Evolutionary conservation across 208 protist genomes (phyloP).

Genomic region (Crithidia bombi): DNA sequence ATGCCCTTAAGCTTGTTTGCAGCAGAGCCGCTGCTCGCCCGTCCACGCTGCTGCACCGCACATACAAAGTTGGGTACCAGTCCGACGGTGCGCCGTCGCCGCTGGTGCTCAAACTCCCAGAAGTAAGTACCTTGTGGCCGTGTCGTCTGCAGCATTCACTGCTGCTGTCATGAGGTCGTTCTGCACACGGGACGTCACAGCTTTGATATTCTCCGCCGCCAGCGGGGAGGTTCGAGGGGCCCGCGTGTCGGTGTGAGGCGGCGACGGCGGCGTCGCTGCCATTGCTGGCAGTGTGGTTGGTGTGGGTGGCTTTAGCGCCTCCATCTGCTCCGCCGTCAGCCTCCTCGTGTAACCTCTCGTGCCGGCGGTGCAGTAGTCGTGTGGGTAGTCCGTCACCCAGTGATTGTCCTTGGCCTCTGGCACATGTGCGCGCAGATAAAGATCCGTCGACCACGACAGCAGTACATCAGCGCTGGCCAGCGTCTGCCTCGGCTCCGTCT

Average conservation of each 20-base stretch:
- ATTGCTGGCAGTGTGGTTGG: not conserved
- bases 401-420: slow-evolving; percentile 7
- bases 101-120: slow-evolving; percentile 36
- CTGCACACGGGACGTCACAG: not conserved
- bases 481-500: not conserved
- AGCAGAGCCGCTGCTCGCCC: not conserved
- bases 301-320: not conserved
- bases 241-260: too few relatives aligned
- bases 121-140: slow-evolving; percentile 7
- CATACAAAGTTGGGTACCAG: slow-evolving; percentile 32
- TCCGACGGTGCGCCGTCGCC: slow-evolving; percentile 12
- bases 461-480: slow-evolving; percentile 22
- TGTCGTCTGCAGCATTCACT: not conserved
- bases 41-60: slow-evolving; percentile 1
- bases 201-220: not conserved
- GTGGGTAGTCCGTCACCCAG: slow-evolving; percentile 17
- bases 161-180: not conserved
- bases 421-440: slow-evolving; percentile 22
- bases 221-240: not conserved
- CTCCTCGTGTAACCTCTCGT: not conserved
- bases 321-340: not conserved
- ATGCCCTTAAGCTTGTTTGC: not conserved
- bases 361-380: slow-evolving; percentile 11
- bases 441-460: slow-evolving; percentile 31
- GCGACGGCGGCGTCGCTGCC: not conserved